Conservation (phyloP, 2,329 filamentous ascomycete species). For the Colletotrichum phormii region DNA sequence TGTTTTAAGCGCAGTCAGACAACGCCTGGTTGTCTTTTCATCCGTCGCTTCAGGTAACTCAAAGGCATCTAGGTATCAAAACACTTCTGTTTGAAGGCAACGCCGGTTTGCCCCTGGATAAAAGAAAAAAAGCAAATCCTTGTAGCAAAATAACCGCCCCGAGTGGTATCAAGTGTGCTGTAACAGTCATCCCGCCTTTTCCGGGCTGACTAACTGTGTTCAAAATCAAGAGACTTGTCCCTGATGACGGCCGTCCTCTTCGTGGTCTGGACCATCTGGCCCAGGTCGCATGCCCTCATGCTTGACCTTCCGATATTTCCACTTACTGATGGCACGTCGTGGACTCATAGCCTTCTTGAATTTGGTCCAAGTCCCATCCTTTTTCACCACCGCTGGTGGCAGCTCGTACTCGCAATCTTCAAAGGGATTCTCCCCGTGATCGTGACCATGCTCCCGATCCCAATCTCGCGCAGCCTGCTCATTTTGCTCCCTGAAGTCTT, state of each 20-base stretch:
- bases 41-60: not conserved
- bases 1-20: not conserved
- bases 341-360: conserved; percentile 36
- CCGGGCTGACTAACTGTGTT: not conserved
- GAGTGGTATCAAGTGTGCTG: not conserved
- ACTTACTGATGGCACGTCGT: conserved; percentile 30
- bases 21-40: not conserved
- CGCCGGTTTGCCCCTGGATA: not conserved
- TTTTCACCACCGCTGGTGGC: conserved; percentile 4
- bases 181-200: not conserved
- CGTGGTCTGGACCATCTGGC: conserved; percentile 21
- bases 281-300: not conserved
- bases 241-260: not conserved
- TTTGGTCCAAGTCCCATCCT: conserved; percentile 28
- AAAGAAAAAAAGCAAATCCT: not conserved
- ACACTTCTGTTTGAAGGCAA: not conserved
- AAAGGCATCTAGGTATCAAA: not conserved
- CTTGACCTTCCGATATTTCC: conserved; percentile 31
- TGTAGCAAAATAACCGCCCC: not conserved
- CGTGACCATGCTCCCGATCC: not conserved
- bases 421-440: conserved; percentile 12
- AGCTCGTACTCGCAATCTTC: conserved; percentile 35
- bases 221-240: conserved; percentile 9
- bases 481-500: conserved; percentile 27
- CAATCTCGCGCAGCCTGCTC: conserved; percentile 6